Evolutionary conservation across 805 yeast genomes (phyloP), one percentile per base, ranked within the genome.

Genomic region (Yarrowia sp.): DNA sequence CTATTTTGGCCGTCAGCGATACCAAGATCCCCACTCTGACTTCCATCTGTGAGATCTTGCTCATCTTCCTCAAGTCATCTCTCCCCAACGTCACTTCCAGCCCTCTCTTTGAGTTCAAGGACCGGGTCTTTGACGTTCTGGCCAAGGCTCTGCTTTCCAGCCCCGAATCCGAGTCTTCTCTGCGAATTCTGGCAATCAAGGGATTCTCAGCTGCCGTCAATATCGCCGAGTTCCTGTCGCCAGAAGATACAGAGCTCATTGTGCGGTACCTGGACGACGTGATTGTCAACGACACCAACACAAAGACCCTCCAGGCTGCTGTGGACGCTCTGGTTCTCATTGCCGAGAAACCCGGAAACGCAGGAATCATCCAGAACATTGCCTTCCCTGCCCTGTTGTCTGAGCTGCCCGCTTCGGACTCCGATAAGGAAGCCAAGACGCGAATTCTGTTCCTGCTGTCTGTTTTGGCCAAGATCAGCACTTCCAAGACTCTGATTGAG

Each of bases 61-160:
- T 90, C 0, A 84, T 84, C 70, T 82, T 91, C 70, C 76, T 87
- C 19, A 83, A 80, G 49, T 79, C 89, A 0, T 4, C 48, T 0
- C 85, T 86, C 69, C 74, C 78, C 11, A 73, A 74, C 15, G 64
- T 70, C 41, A 52, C 56, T 10, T 71, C 69, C 1, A 59, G 42
- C 5, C 59, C 81, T 9, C 76, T 90, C 65, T 72, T 77, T 15
- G 72, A 75, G 8, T 84, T 79, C 75, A 87, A 89, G 71, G 97
- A 92, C 73, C 87, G 87, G 48, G 79, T 93, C 15, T 78, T 92
- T 40, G 85, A 87, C 67, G 79, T 89, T 52, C 76, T 91, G 72
- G 87, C 92, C n/a, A 88, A 86, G 74, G 83, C 91, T 5, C 80
- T 93, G 61, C 85, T 89, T 75, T 83, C 67, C 16, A 83, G 90